Evolutionary conservation across 441 rosid species (phyloP).

Genomic region (Adansonia grandidieri): DNA sequence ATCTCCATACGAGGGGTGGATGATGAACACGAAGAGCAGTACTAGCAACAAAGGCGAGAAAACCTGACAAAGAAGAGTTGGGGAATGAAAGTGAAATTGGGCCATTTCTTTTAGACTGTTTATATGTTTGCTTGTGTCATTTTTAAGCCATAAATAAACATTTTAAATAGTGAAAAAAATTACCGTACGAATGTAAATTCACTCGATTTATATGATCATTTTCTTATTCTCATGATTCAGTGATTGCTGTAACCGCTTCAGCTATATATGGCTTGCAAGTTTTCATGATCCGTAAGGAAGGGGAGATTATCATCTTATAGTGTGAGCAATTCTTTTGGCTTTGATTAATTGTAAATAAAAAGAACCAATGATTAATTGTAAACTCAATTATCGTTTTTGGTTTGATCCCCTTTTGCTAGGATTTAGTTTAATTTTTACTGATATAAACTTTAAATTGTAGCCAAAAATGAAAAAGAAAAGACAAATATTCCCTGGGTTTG

Average conservation of each 20-base stretch:
- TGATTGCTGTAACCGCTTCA: neutral
- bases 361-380: neutral
- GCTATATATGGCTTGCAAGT: neutral
- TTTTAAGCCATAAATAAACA: neutral
- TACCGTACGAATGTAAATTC: neutral
- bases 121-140: neutral
- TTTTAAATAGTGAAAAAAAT: slow-evolving; percentile 2
- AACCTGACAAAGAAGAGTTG: neutral
- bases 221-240: neutral
- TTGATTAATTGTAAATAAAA: neutral
- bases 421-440: neutral
- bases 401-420: neutral
- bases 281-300: neutral
- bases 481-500: too few relatives aligned
- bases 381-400: neutral
- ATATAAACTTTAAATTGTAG: neutral
- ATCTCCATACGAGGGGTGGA: neutral
- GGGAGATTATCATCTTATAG: neutral
- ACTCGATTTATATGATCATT: neutral
- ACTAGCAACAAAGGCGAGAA: neutral
- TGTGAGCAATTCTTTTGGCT: too few relatives aligned
- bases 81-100: neutral
- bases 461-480: neutral
- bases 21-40: neutral
- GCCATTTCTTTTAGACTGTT: neutral